Base-by-base conservation (phyloP, 257 asterid genomes). In the Solanum lignicaule region DNA sequence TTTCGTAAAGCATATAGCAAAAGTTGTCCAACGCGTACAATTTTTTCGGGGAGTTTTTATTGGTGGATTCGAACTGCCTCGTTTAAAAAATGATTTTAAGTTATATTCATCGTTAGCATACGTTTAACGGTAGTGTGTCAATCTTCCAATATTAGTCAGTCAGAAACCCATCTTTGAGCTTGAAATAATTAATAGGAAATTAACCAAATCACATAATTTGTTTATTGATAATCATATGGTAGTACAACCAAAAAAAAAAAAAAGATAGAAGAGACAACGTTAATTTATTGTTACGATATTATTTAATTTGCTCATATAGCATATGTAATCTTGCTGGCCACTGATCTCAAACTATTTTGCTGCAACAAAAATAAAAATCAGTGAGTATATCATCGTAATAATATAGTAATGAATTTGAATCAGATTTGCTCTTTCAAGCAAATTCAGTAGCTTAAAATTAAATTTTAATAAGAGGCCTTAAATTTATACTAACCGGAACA, bases 401-500 rank as follows among this genome's bases (percentile, higher is more conserved):
- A 15, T 48, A 1, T 11, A 43, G 7, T 39, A 39, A 38, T 55
- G 1, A 55, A 55, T 0, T 55, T 55, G 66, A 55, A 20, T 20
- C 12, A 38, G 2, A 55, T 55, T 55, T 55, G 65, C n/a, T 55
- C n/a, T 18, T 55, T 55, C 65, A 55, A 55, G n/a, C 65, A 55
- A 55, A 18, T 55, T 55, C 0, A 55, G 20, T 35, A 27, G 18
- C 4, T 14, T 74, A 10, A 74, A 74, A 27, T 4, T 10, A 74
- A 36, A 74, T 21, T 74, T 5, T 18, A 72, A 72, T 72, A 33
- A 33, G 78, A 72, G 46, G 9, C 2, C 46, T 31, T 15, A 31
- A 71, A 31, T 5, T 66, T 25, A 31, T 5, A 86, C 84, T 46
- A 18, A 41, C 21, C 88, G 68, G 92, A 81, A n/a, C 94, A 92